Evolutionary conservation across 164 flowering plant genomes (phyloP), one percentile per base, ranked within the genome.

Genomic region (Sedum album): DNA sequence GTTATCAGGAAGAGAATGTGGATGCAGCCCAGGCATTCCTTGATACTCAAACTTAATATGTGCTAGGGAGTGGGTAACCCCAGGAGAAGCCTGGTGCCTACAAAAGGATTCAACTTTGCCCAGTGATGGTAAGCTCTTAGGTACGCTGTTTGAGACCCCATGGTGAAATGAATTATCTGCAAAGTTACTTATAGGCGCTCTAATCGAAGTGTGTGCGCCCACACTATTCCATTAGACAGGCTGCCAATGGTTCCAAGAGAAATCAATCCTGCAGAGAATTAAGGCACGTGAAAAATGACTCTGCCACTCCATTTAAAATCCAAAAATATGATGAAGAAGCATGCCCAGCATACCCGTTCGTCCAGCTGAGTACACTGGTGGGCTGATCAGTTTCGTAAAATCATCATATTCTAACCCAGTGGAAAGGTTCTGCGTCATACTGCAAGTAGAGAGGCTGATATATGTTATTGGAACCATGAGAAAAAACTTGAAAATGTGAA

Each of bases 1-100:
- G 78, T 73, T 81, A 36, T 87, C 97, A 44, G 89, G 86, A 74
- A 87, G 85, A 31, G 93, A 65, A 65, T 65, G 48, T 35, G 67
- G 67, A 65, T 65, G 46, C 15, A 41, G 76, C 73, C 39, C 68
- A 60, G 80, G 76, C 48, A 75, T 30, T 60, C 72, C 71, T 61
- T 68, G 86, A 51, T 80, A 71, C 62, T 80, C 80, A 68, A 82
- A 80, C 25, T 82, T 85, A 75, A 74, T 68, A 18, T 78, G 84
- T 55, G 77, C 81, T 65, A 70, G 65, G 10, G 83, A 65, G n/a
- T n/a, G 60, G 36, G 74, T 73, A 26, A 78, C 66, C 63, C 80
- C 83, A 69, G 73, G 65, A 66, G 79, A 64, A 36, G 76, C 76
- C 72, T 79, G 60, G 48, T 79, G 86, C 68, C 51, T 78, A 66